phyloP scores from a whole-genome alignment of 768 basidiomycete species.

The Tricholoma terreum region DNA sequence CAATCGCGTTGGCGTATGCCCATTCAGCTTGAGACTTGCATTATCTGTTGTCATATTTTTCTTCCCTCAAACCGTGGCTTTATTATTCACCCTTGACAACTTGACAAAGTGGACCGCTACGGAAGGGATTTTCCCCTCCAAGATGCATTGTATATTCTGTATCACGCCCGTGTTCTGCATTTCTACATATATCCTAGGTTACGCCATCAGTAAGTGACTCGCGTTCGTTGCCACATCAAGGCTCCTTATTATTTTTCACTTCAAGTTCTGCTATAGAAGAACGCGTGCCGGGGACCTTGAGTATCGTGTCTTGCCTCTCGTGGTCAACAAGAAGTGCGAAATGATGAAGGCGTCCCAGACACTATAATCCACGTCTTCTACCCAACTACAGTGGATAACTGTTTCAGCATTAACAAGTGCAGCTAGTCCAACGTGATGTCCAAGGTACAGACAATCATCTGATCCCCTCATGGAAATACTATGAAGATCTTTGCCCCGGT shows the following conservation, averaged over 20 bases:
- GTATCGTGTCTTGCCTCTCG: too few relatives aligned
- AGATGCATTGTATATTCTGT: conserved; percentile 64
- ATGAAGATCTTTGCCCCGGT: background rate
- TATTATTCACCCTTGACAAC: conserved; percentile 62
- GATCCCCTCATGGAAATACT: background rate
- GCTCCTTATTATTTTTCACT: background rate
- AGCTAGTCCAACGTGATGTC: background rate
- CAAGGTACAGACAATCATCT: background rate
- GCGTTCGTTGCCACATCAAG: background rate
- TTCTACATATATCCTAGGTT: conserved; percentile 29
- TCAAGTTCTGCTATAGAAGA: conserved; percentile 68
- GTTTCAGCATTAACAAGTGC: background rate
- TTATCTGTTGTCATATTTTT: too few relatives aligned
- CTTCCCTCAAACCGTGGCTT: too few relatives aligned
- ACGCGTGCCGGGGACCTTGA: conserved; percentile 77
- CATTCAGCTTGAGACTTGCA: background rate
- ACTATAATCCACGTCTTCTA: background rate
- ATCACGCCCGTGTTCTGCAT: background rate
- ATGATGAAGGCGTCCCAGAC: too few relatives aligned
- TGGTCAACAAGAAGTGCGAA: too few relatives aligned
- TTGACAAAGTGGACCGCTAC: conserved; percentile 69
- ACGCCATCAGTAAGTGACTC: conserved; percentile 36
- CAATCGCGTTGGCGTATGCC: conserved; percentile 62
- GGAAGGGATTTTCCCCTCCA: conserved; percentile 73
- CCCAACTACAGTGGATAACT: background rate